These are phyloP conservation scores for Penicillium bovifimosum DNA, from an alignment of 495 filamentous ascomycete species.

Conservation along the genomic window DNA sequence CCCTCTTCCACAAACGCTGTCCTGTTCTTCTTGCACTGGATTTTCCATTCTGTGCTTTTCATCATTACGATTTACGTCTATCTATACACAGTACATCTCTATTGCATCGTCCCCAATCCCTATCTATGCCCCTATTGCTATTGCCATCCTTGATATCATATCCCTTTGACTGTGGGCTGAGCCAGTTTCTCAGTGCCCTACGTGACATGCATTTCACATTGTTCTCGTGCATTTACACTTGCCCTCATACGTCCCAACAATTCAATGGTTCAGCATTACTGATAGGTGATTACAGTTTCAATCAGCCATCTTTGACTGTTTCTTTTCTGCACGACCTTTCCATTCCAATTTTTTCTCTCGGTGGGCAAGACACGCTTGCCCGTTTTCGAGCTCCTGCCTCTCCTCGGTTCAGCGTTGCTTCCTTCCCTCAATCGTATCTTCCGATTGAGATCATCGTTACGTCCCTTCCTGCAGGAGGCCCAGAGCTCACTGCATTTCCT, in stretches of 20 bases:
- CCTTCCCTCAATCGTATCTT: no score
- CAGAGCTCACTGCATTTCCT: background rate
- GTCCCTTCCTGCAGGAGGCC: no score
- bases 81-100: background rate
- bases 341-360: no score
- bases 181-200: background rate
- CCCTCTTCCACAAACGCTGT: no score
- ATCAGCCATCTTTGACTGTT: background rate
- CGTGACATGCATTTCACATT: background rate
- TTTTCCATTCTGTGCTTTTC: background rate
- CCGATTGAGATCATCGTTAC: background rate
- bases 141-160: background rate
- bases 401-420: background rate
- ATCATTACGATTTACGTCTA: background rate
- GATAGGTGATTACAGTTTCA: background rate
- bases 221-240: background rate
- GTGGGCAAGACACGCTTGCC: background rate
- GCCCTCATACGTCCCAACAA: background rate
- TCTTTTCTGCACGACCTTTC: no score
- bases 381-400: background rate
- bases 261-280: background rate
- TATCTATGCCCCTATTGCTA: background rate
- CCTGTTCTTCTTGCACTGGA: background rate
- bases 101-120: background rate
- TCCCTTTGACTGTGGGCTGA: background rate